phyloP scores from a whole-genome alignment of 2,329 filamentous ascomycete genomes.

The Neofusicoccum parvum region DNA sequence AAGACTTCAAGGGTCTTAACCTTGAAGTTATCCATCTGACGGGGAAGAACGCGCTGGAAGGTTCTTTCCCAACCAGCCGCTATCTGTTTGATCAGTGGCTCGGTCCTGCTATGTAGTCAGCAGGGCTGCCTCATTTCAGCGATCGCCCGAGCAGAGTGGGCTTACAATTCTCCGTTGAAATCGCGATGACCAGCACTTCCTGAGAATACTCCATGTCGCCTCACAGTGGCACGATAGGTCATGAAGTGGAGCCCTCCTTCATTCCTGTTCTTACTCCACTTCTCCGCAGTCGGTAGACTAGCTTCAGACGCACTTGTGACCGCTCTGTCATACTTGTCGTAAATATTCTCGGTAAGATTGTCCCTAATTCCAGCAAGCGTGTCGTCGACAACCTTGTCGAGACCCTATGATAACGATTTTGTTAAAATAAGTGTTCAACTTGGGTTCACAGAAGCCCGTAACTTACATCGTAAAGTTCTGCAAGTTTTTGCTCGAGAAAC shows the following conservation, averaged over 20 bases:
- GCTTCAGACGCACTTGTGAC: constrained; percentile 43
- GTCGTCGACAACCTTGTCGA: constrained; percentile 45
- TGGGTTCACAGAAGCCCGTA: neutral
- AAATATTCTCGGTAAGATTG: constrained; percentile 50
- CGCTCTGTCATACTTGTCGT: constrained; percentile 45
- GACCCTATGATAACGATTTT: constrained; percentile 24
- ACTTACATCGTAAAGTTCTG: constrained; percentile 43
- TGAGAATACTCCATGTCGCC: constrained; percentile 52
- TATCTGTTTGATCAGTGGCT: constrained; percentile 44
- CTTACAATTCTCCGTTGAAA: constrained; percentile 44
- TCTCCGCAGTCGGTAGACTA: constrained; percentile 35
- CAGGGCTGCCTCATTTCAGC: neutral
- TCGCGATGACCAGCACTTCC: constrained; percentile 43
- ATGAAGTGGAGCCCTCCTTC: constrained; percentile 53
- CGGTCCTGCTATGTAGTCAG: constrained; percentile 27
- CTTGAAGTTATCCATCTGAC: constrained; percentile 42
- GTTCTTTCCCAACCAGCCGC: constrained; percentile 47
- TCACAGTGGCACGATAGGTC: constrained; percentile 61
- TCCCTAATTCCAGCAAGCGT: constrained; percentile 44
- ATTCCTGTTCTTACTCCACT: constrained; percentile 41
- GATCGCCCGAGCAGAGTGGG: no score
- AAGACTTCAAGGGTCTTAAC: constrained; percentile 36
- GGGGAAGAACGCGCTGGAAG: constrained; percentile 48
- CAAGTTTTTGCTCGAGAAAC: constrained; percentile 43
- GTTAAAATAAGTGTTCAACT: neutral